These are phyloP conservation scores for Psilocybe sp. DNA, from an alignment of 768 basidiomycete species.

Conservation along the genomic window DNA sequence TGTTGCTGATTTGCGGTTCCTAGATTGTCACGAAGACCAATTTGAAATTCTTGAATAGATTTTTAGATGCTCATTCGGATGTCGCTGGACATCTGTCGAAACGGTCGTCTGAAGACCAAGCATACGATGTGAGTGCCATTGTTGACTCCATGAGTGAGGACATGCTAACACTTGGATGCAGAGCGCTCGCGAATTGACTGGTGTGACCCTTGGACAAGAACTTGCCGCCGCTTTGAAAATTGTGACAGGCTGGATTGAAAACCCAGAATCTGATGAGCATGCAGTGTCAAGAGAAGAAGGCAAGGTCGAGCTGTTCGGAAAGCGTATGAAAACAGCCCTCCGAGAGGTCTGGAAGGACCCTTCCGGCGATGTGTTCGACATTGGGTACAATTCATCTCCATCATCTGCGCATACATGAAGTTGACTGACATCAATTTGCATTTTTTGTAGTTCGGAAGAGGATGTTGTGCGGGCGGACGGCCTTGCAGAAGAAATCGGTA, in stretches of 20 bases:
- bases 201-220: conserved; percentile 80
- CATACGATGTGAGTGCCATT: conserved; percentile 63
- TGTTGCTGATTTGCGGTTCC: background rate
- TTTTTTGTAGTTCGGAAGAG: conserved; percentile 56
- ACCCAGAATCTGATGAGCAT: conserved; percentile 43
- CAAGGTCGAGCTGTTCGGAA: conserved; percentile 48
- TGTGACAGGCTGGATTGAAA: conserved; percentile 47
- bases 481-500: conserved; percentile 73
- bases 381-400: conserved; percentile 49
- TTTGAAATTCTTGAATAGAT: conserved; percentile 49
- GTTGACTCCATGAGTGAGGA: background rate
- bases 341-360: conserved; percentile 73
- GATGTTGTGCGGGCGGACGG: conserved; percentile 67
- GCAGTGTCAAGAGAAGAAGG: conserved; percentile 37
- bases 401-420: background rate
- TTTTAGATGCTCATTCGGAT: conserved; percentile 62
- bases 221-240: conserved; percentile 67
- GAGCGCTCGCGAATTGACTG: conserved; percentile 83
- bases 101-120: conserved; percentile 74
- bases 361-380: conserved; percentile 74
- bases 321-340: conserved; percentile 59
- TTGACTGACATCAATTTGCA: too few species aligned
- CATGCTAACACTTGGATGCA: conserved; percentile 23
- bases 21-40: conserved; percentile 56
- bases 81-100: conserved; percentile 67